Base-by-base conservation (phyloP, 2,329 filamentous ascomycete species). In the Cercospora zeina region DNA sequence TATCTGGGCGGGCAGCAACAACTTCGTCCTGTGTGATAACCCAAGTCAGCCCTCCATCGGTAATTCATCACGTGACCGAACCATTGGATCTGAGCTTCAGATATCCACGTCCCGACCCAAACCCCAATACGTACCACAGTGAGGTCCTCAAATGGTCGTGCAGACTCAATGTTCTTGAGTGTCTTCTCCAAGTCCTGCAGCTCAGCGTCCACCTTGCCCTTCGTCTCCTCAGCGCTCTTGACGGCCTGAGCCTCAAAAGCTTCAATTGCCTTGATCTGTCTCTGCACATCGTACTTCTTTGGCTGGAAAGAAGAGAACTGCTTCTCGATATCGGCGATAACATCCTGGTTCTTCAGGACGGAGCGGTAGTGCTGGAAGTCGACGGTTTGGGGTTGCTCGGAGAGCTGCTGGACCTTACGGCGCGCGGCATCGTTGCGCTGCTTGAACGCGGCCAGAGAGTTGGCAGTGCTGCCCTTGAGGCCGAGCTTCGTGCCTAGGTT, bases 341-440 rank as follows among this genome's bases (percentile, higher is more conserved):
- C 85, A 75, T 91, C 89, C 81, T 90, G 87, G 90, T 99, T 99
- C 88, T 97, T 97, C 73, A 99, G 88, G 72, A 90, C 76, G 76
- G 84, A 83, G 80, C 93, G 92, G 90, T 97, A 99, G 80, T 93
- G 86, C 71, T 86, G 80, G 82, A 99, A 97, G 85, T 99, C 92
- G 81, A 99, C 87, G 63, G 86, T 86, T 75, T 91, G 91, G 69
- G 93, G 83, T 77, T 89, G 88, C 81, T 96, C 91, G 68, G 86
- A 87, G 63, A 99, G 91, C 67, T 86, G 74, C 79, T 89, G 87
- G 66, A 99, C 85, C 82, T 93, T 93, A 83, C 95, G 93, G 81
- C 93, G 93, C 77, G 91, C 93, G 78, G 97, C 93, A 78, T 99
- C 95, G 85, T 97, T 97, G 83, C 95, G 93, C 88, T 96, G 95